These are phyloP conservation scores for Mycotypha africana DNA, from an alignment of 371 early-diverging fungal genomes.

Conservation along the genomic window DNA sequence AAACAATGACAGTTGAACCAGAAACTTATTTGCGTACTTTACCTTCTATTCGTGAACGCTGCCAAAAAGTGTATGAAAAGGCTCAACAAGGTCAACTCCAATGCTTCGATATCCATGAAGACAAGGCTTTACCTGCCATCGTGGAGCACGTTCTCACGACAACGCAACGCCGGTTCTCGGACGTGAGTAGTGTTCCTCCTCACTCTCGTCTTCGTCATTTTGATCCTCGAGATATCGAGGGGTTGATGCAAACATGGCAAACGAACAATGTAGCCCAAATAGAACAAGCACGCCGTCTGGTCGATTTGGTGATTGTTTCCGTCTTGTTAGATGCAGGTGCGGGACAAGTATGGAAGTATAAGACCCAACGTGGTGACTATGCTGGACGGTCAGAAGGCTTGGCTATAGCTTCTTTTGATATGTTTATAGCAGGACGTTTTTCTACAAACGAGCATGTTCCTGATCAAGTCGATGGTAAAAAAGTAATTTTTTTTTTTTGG, in stretches of 20 bases:
- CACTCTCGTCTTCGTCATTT: constrained; percentile 91
- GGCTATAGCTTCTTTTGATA: constrained; percentile 81
- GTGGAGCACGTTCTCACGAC: constrained; percentile 64
- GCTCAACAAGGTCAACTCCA: constrained; percentile 43
- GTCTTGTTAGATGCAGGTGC: constrained; percentile 95
- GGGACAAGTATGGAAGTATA: constrained; percentile 76
- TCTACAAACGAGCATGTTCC: constrained; percentile 47
- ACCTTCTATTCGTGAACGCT: constrained; percentile 73
- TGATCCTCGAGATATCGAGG: constrained; percentile 50
- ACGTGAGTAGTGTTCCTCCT: constrained; percentile 65
- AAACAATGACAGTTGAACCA: no score
- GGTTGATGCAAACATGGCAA: constrained; percentile 34
- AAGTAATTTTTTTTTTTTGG: no score
- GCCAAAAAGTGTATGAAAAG: constrained; percentile 57
- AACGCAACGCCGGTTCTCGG: constrained; percentile 68
- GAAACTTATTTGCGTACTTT: constrained; percentile 67
- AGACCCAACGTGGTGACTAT: constrained; percentile 25
- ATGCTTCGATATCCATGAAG: constrained; percentile 66
- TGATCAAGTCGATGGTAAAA: constrained; percentile 71
- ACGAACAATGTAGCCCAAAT: constrained; percentile 24
- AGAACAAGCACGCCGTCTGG: constrained; percentile 65
- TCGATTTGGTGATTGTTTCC: constrained; percentile 86
- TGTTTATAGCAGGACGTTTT: constrained; percentile 81
- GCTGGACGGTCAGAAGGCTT: constrained; percentile 83
- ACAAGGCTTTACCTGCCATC: constrained; percentile 52